These are phyloP conservation scores for Millerozyma miso DNA, from an alignment of 805 yeast genomes.

Conservation along the genomic window DNA sequence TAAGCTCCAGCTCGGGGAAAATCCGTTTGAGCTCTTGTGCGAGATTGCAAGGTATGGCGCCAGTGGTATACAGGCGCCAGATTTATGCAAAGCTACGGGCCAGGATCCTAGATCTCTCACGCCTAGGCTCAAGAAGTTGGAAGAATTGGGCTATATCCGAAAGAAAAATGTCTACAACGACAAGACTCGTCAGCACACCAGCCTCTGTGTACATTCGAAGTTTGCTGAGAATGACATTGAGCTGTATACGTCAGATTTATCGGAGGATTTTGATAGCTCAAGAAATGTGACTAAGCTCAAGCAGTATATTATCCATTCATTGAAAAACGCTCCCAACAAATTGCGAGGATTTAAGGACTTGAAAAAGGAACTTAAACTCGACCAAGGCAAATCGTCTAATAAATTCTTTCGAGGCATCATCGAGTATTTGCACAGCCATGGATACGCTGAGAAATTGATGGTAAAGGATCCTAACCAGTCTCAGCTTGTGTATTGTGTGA, in stretches of 20 bases:
- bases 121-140: conserved; percentile 53
- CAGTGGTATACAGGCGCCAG: conserved; percentile 56
- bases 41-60: conserved; percentile 57
- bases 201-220: conserved; percentile 47
- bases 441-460: conserved; percentile 47
- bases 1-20: conserved; percentile 51
- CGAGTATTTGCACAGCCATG: conserved; percentile 40
- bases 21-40: conserved; percentile 50
- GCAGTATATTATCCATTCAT: conserved; percentile 40
- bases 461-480: conserved; percentile 36
- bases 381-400: conserved; percentile 32
- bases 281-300: conserved; percentile 28
- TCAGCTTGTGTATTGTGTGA: conserved; percentile 33
- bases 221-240: conserved; percentile 32
- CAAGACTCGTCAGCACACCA: conserved; percentile 47
- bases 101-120: conserved; percentile 74
- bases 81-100: conserved; percentile 50
- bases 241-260: conserved; percentile 16
- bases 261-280: conserved; percentile 22
- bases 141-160: conserved; percentile 44
- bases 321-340: conserved; percentile 56
- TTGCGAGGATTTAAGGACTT: conserved; percentile 60
- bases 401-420: conserved; percentile 49
- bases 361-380: conserved; percentile 53
- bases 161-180: conserved; percentile 32